Percentiles rank a stretch among this genome's conserved stretches.
Conservation (phyloP, 768 basidiomycete species). For the Leccinum obscurum region DNA sequence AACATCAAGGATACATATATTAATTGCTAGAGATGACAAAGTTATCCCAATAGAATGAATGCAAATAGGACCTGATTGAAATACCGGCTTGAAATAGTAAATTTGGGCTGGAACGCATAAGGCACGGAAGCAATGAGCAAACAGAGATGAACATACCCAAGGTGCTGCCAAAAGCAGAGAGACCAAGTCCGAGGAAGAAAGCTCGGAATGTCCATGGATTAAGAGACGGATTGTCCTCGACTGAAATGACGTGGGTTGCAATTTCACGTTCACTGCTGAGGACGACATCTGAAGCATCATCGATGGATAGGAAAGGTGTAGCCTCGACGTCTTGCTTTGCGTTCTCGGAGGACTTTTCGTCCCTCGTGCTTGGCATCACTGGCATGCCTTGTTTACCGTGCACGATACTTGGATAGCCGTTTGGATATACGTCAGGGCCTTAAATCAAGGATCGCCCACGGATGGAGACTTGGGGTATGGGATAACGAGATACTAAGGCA, state of each 20-base stretch:
- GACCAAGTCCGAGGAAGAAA: neutral
- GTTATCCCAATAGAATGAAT: conserved; percentile 1
- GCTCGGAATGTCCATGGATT: neutral
- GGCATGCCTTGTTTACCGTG: neutral
- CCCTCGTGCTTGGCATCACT: neutral
- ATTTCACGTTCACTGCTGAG: conserved; percentile 47
- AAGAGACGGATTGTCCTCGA: conserved; percentile 2
- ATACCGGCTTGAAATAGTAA: conserved; percentile 60
- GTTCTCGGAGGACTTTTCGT: conserved; percentile 11
- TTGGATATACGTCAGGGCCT: too few relatives aligned
- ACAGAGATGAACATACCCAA: neutral
- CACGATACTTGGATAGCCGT: neutral
- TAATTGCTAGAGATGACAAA: conserved; percentile 42
- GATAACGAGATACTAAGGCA: neutral
- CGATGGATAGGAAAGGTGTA: conserved; percentile 1
- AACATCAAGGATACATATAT: conserved; percentile 54
- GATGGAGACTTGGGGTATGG: neutral
- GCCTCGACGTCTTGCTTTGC: conserved; percentile 35
- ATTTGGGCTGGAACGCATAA: conserved; percentile 44
- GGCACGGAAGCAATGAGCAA: neutral
- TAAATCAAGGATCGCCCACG: neutral
- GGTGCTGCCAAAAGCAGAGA: neutral
- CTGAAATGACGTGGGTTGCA: conserved; percentile 40
- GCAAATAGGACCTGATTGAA: neutral
- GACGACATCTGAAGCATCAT: conserved; percentile 16